These are phyloP conservation scores for Daldinia eschscholtzii DNA, from an alignment of 2,329 filamentous ascomycete species.

Conservation along the genomic window DNA sequence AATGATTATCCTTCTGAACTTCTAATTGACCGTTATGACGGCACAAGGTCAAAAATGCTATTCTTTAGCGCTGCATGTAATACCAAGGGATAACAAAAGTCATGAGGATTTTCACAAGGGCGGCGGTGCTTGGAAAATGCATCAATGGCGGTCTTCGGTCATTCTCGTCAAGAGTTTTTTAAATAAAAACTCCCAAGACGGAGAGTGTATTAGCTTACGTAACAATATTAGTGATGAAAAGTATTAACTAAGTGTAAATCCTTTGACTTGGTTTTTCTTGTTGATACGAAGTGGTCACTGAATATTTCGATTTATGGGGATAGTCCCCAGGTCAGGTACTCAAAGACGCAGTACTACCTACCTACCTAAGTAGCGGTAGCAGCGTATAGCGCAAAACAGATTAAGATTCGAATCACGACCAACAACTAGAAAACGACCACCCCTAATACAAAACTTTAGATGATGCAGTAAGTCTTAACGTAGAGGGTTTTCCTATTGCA, in stretches of 20 bases:
- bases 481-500: background rate
- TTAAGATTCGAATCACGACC: background rate
- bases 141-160: conserved; percentile 47
- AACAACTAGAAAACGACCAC: too few relatives aligned
- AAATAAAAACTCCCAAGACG: conserved; percentile 11
- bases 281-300: background rate
- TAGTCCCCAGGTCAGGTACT: background rate
- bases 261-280: background rate
- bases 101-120: conserved; percentile 46
- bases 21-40: conserved; percentile 33
- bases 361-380: background rate
- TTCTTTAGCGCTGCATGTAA: conserved; percentile 47
- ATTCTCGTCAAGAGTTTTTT: conserved; percentile 34
- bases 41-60: conserved; percentile 46
- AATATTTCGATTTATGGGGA: background rate
- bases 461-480: background rate
- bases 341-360: too few relatives aligned
- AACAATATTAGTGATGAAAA: conserved; percentile 38
- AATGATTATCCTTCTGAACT: conserved; percentile 25
- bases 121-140: conserved; percentile 48
- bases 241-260: conserved; percentile 4
- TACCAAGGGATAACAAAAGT: conserved; percentile 49
- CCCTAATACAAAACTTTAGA: background rate
- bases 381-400: background rate
- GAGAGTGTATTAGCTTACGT: conserved; percentile 43